A percentile compares a stretch with the other conserved stretches of the same genome.
These are phyloP conservation scores for Colletotrichum noveboracense DNA, from an alignment of 2,329 filamentous ascomycete genomes.

Conservation along the genomic window DNA sequence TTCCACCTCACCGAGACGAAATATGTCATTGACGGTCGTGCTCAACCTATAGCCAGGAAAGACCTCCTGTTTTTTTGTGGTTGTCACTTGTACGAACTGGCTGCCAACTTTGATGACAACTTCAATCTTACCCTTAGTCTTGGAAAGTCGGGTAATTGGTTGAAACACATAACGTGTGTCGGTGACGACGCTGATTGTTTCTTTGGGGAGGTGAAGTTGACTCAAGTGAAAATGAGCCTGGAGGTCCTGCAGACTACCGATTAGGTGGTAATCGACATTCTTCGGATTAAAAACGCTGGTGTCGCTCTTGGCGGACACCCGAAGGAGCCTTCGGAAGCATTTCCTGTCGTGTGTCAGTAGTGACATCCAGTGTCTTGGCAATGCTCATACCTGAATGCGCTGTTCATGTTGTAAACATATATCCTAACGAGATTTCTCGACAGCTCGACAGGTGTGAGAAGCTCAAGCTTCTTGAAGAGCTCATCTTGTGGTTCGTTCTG, in stretches of 20 bases:
- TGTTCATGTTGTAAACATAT: constrained; percentile 79
- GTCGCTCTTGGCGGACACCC: constrained; percentile 66
- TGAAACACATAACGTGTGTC: constrained; percentile 71
- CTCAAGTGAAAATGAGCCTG: constrained; percentile 71
- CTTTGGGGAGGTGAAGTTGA: constrained; percentile 70
- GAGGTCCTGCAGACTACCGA: constrained; percentile 69
- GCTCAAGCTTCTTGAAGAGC: constrained; percentile 67
- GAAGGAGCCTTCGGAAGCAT: constrained; percentile 68
- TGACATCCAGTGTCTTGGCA: neutral
- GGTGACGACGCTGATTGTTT: constrained; percentile 71
- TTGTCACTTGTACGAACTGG: constrained; percentile 74
- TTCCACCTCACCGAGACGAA: constrained; percentile 70
- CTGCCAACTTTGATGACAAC: constrained; percentile 72
- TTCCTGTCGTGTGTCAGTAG: constrained; percentile 45
- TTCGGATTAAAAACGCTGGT: constrained; percentile 68
- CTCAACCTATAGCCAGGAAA: constrained; percentile 65
- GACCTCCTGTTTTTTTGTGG: constrained; percentile 72
- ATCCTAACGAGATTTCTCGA: constrained; percentile 63
- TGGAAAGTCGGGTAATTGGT: constrained; percentile 68
- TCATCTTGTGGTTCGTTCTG: constrained; percentile 70
- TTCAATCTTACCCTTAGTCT: constrained; percentile 73
- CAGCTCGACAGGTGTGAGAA: constrained; percentile 66
- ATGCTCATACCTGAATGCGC: constrained; percentile 60
- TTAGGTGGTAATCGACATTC: constrained; percentile 70
- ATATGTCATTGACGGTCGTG: constrained; percentile 73